phyloP scores from a whole-genome alignment of 83 land plant species.

The Thuja plicata region DNA sequence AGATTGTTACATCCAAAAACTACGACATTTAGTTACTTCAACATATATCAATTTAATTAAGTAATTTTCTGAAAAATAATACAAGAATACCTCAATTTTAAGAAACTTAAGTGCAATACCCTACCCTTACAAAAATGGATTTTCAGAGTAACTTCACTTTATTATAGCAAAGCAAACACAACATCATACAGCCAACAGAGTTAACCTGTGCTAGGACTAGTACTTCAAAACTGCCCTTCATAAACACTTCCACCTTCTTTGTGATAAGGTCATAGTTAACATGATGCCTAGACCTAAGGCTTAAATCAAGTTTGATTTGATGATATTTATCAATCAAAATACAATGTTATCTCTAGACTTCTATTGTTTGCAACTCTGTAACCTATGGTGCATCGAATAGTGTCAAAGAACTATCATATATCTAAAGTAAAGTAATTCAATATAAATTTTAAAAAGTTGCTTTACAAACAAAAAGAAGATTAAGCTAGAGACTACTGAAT shows the following conservation, averaged over 20 bases:
- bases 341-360: not conserved
- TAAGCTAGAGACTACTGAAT: not conserved
- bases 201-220: not conserved
- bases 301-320: not conserved
- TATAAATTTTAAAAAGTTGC: not conserved
- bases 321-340: constrained; percentile 1
- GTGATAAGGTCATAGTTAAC: not conserved
- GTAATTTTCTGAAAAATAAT: not conserved
- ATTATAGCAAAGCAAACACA: not conserved
- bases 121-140: not conserved
- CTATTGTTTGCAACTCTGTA: not conserved
- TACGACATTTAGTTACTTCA: not conserved
- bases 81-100: not conserved
- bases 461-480: not conserved
- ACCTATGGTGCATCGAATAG: not conserved
- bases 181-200: not conserved
- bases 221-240: not conserved
- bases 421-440: not conserved
- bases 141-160: not conserved
- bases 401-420: not conserved
- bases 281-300: not conserved
- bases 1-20: not conserved
- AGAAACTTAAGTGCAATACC: not conserved
- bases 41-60: not conserved
- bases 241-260: not conserved